phyloP scores from a whole-genome alignment of 2,329 filamentous ascomycete species.

The Ceratocystiopsis brevicomis region DNA sequence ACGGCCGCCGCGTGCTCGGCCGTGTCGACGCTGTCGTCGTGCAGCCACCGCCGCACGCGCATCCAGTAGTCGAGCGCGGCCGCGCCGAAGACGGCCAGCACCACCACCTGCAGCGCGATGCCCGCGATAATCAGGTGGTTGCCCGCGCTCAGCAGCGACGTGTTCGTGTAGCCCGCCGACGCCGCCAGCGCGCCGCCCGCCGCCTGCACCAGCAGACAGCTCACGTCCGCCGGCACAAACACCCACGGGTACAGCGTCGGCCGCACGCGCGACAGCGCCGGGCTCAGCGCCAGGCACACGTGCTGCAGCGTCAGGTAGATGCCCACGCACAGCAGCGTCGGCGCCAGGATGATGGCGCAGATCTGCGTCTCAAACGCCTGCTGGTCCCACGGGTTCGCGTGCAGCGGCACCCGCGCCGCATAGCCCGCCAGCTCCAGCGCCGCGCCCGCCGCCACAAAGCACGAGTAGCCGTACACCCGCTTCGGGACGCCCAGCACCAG shows the following conservation, averaged over 20 bases:
- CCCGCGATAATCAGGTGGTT: slow-evolving; percentile 35
- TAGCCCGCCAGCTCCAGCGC: slow-evolving; percentile 36
- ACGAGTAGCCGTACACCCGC: slow-evolving; percentile 35
- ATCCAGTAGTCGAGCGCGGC: slow-evolving; percentile 26
- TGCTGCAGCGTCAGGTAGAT: slow-evolving; percentile 48
- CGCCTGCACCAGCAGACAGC: slow-evolving; percentile 39
- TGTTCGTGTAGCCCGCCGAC: slow-evolving; percentile 20
- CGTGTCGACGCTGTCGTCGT: neutral
- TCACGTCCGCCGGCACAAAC: slow-evolving; percentile 40
- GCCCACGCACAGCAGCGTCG: slow-evolving; percentile 40
- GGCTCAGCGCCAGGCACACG: slow-evolving; percentile 29
- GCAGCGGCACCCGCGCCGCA: slow-evolving; percentile 29
- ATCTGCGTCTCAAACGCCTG: slow-evolving; percentile 39
- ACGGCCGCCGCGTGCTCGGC: slow-evolving; percentile 9
- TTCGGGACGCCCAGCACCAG: slow-evolving; percentile 26
- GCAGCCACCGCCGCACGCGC: slow-evolving; percentile 22
- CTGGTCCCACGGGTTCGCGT: slow-evolving; percentile 34
- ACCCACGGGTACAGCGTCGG: slow-evolving; percentile 34
- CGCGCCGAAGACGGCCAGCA: slow-evolving; percentile 26
- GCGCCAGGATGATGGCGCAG: slow-evolving; percentile 38
- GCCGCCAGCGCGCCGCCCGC: slow-evolving; percentile 37
- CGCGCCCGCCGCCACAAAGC: slow-evolving; percentile 28
- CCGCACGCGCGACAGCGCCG: slow-evolving; percentile 29
- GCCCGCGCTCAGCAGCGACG: slow-evolving; percentile 22
- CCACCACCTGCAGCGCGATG: slow-evolving; percentile 33